A percentile compares a stretch with the other conserved stretches of the same genome.
Evolutionary conservation across 2,329 filamentous ascomycete genomes (phyloP).

Genomic region (Penicillium expansum): DNA sequence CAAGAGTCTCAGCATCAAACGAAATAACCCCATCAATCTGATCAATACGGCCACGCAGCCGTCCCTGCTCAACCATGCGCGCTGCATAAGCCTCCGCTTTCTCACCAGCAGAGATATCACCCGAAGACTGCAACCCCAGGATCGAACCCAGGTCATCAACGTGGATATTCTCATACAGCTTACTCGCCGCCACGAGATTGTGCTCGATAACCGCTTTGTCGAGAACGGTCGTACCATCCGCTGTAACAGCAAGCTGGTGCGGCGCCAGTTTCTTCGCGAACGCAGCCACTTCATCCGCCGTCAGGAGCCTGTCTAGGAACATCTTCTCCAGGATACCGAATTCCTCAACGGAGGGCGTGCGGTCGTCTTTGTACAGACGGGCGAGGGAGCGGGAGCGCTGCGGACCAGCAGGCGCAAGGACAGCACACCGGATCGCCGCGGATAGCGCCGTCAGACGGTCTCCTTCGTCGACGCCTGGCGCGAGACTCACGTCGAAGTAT

Average conservation of each 20-base stretch:
- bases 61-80: constrained; percentile 91
- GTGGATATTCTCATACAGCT: constrained; percentile 73
- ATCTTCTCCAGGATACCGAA: constrained; percentile 94
- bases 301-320: constrained; percentile 83
- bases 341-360: constrained; percentile 70
- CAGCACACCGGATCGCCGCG: constrained; percentile 86
- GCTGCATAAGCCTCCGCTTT: constrained; percentile 90
- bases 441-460: constrained; percentile 81
- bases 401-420: constrained; percentile 88
- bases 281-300: constrained; percentile 75
- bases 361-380: constrained; percentile 89
- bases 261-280: constrained; percentile 78
- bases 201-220: constrained; percentile 94
- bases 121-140: constrained; percentile 64
- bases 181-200: constrained; percentile 83
- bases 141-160: constrained; percentile 73
- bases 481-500: constrained; percentile 84
- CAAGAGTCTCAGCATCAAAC: constrained; percentile 72
- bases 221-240: constrained; percentile 88
- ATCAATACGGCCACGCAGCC: constrained; percentile 84
- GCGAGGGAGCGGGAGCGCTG: constrained; percentile 75
- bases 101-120: constrained; percentile 54
- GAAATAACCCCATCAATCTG: constrained; percentile 86
- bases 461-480: constrained; percentile 73
- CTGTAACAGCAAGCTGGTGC: constrained; percentile 85